Evolutionary conservation across 805 yeast species (phyloP), one percentile per base, ranked within the genome.

Genomic region (Pichia ethanolica): DNA sequence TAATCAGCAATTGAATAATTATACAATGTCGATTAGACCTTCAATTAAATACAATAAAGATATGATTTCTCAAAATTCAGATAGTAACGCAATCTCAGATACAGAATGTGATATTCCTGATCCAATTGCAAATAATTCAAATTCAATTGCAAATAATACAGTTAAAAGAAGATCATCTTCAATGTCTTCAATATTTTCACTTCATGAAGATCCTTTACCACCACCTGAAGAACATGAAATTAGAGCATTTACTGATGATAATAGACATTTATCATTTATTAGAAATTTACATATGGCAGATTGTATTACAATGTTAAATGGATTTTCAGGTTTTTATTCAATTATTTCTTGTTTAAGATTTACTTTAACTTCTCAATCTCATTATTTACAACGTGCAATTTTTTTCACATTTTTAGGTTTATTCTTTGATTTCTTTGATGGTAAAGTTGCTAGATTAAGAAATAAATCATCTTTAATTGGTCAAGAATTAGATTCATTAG

Each of bases 371-470:
- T 82, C 80, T 12, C 73, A 81, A 56, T 69, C 79, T 7, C 85
- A 81, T 61, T 85, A 86, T 64, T 78, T 83, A 34, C 91, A 86
- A 69, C 76, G 96, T 59, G 97, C 98, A 2, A 90, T 89, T 70
- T 82, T 85, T 56, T 89, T 75, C 69, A 88, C 89, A 41, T 75
- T 86, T n/a, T 72, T 91, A 57, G 99, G 99, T 5, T 78, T 91
- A 61, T 89, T 93, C 64, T 91, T 91, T 66, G 99, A 91, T 67
- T 89, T 93, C 65, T 86, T 93, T 65, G 99, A 93, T 65, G 99
- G 99, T 35, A 81, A 95, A 60, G 99, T 91, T 7, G 99, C 99
- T 5, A 79, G 99, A 62, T 77, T 93, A 71, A 80, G 97, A 70
- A 86, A 89, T 65, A 89, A 90, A 71, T 79, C 95, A 3, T 84